Conservation (phyloP, 768 basidiomycete genomes). For the Lentinula guzmanii region DNA sequence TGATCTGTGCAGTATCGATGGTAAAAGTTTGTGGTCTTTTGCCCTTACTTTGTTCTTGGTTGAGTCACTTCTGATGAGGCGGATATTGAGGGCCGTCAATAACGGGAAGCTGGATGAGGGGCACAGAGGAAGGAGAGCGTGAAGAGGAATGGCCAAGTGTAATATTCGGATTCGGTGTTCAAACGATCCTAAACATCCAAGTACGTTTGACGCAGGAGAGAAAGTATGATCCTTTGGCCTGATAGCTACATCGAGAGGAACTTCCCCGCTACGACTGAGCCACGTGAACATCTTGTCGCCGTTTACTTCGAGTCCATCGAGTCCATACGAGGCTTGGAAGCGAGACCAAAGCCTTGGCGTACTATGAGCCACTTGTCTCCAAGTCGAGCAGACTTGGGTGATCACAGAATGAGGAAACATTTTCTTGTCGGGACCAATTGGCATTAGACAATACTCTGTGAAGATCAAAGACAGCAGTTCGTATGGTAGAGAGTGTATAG, state of each 20-base stretch:
- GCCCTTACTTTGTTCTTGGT: not conserved
- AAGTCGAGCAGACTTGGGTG: not conserved
- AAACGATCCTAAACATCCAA: not conserved
- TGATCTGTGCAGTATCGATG: not conserved
- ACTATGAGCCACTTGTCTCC: not conserved
- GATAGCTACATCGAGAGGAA: not conserved
- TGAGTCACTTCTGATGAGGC: not conserved
- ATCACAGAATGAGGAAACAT: not conserved
- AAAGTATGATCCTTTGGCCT: not conserved
- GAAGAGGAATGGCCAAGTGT: not conserved
- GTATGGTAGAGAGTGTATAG: not conserved
- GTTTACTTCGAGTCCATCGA: not conserved
- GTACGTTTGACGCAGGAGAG: not conserved
- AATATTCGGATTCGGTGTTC: not conserved
- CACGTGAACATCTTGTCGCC: not conserved
- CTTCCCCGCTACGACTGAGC: not conserved
- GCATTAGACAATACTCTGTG: not conserved
- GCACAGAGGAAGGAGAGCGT: not conserved
- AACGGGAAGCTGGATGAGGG: not conserved
- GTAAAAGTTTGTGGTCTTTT: not conserved
- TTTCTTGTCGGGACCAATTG: not conserved
- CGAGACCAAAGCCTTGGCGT: not conserved
- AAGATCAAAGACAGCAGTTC: not conserved
- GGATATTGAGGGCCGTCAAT: not conserved
- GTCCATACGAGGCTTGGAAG: not conserved